A percentile compares a stretch with the other conserved stretches of the same genome.
Conservation (phyloP, 495 filamentous ascomycete species). For the Aspergillus cristatus region DNA sequence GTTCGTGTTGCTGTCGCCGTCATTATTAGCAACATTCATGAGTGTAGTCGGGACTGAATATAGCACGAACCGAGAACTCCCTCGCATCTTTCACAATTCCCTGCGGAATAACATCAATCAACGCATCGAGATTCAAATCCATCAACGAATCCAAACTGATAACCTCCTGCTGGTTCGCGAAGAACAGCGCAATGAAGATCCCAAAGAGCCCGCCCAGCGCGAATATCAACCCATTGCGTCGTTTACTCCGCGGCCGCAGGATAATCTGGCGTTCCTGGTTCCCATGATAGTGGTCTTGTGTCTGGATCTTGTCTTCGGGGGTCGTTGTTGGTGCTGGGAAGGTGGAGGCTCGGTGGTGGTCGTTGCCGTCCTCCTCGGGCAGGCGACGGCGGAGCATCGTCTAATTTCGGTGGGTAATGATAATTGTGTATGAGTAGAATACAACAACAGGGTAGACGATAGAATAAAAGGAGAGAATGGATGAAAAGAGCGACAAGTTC, state of each 20-base stretch:
- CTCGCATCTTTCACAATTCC: constrained; percentile 73
- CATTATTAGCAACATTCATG: neutral
- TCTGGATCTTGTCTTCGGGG: neutral
- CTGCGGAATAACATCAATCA: constrained; percentile 76
- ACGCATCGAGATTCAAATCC: constrained; percentile 72
- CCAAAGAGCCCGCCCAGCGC: constrained; percentile 75
- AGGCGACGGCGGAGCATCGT: constrained; percentile 36
- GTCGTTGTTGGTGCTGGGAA: neutral
- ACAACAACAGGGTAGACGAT: too few relatives aligned
- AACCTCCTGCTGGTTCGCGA: constrained; percentile 75
- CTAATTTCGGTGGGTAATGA: too few relatives aligned
- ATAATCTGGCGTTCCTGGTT: constrained; percentile 23
- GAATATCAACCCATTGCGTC: constrained; percentile 72
- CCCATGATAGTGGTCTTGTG: constrained; percentile 6
- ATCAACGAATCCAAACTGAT: constrained; percentile 71
- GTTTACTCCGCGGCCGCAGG: constrained; percentile 49
- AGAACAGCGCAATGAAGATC: constrained; percentile 69
- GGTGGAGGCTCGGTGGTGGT: neutral
- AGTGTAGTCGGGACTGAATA: neutral
- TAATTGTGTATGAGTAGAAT: too few relatives aligned
- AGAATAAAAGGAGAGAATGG: too few relatives aligned
- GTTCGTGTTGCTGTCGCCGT: constrained; percentile 67
- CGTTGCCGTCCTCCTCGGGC: constrained; percentile 24
- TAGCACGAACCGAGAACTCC: constrained; percentile 60
- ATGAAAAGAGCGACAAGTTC: too few relatives aligned